Evolutionary conservation across 1,139 yeast genomes (phyloP).

Genomic region (Saccharomyces hybrid): DNA sequence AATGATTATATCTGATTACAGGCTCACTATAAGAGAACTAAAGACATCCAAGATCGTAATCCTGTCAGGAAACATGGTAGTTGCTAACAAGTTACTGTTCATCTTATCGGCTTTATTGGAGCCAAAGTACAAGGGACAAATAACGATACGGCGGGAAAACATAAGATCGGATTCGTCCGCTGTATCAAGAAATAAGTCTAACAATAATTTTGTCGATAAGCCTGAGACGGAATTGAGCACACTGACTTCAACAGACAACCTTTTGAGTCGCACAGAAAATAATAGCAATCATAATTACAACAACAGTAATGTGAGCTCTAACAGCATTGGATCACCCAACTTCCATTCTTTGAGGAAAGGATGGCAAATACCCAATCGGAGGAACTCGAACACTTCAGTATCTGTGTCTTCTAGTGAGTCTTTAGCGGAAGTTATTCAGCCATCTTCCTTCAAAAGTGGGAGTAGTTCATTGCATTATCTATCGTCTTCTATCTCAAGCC

Average conservation of each 20-base stretch:
- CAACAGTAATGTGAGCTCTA: neutral
- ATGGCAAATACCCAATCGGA: conserved; percentile 30
- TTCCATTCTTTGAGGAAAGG: conserved; percentile 13
- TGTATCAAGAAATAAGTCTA: neutral
- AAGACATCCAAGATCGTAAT: conserved; percentile 42
- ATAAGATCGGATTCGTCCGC: neutral
- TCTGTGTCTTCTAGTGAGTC: conserved; percentile 27
- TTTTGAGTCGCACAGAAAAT: neutral
- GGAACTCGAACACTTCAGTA: conserved; percentile 17
- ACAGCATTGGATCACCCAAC: neutral
- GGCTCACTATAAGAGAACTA: conserved; percentile 26
- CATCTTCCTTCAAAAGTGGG: conserved; percentile 29
- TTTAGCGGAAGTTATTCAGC: conserved; percentile 29
- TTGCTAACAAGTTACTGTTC: conserved; percentile 52
- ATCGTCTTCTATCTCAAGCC: conserved; percentile 30
- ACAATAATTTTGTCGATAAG: neutral
- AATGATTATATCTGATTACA: conserved; percentile 39
- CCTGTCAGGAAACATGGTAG: conserved; percentile 54
- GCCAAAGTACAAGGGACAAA: conserved; percentile 20
- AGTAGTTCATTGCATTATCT: conserved; percentile 27
- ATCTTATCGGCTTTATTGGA: conserved; percentile 42
- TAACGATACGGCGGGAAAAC: conserved; percentile 5
- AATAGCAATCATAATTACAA: neutral
- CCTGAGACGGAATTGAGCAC: neutral
- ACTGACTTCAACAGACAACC: neutral